Conservation (phyloP, 163 green algal genomes). For the Chlorella variabilis region DNA sequence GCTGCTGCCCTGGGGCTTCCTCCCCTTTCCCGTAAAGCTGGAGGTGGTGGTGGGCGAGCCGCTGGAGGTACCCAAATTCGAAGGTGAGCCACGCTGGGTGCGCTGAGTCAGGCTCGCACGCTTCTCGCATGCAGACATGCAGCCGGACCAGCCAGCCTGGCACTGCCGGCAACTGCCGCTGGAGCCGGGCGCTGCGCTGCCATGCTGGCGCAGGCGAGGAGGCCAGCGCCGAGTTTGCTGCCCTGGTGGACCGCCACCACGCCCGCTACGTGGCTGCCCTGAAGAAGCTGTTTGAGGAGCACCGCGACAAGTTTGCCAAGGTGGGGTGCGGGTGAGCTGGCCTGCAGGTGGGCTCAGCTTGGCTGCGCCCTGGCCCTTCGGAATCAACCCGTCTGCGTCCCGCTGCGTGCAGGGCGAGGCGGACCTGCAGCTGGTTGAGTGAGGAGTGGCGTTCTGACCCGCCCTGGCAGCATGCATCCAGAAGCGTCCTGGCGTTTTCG, state of each 20-base stretch:
- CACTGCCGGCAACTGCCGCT: too few species aligned
- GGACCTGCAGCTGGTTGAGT: conserved; percentile 32
- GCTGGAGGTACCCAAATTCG: conserved; percentile 53
- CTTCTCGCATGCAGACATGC: too few species aligned
- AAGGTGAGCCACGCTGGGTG: background rate
- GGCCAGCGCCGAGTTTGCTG: conserved; percentile 28
- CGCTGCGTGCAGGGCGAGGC: conserved; percentile 1
- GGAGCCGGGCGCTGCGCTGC: too few species aligned
- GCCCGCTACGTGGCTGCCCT: conserved; percentile 31
- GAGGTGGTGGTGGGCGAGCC: conserved; percentile 80
- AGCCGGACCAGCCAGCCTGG: background rate
- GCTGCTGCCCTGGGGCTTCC: conserved; percentile 40
- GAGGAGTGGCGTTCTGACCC: background rate
- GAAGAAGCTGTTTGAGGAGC: conserved; percentile 31
- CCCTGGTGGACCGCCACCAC: conserved; percentile 45
- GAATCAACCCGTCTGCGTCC: too few species aligned
- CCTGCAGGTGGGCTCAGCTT: background rate
- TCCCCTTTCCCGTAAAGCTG: conserved; percentile 52
- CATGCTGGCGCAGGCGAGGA: conserved; percentile 22
- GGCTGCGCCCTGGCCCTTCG: too few species aligned
- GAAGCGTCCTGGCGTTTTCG: too few species aligned
- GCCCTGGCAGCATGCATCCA: too few species aligned
- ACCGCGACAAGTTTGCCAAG: conserved; percentile 37
- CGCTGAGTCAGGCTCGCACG: too few species aligned
- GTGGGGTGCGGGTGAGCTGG: background rate